phyloP scores from a whole-genome alignment of 2,329 filamentous ascomycete species.

The Aureobasidium sp. region DNA sequence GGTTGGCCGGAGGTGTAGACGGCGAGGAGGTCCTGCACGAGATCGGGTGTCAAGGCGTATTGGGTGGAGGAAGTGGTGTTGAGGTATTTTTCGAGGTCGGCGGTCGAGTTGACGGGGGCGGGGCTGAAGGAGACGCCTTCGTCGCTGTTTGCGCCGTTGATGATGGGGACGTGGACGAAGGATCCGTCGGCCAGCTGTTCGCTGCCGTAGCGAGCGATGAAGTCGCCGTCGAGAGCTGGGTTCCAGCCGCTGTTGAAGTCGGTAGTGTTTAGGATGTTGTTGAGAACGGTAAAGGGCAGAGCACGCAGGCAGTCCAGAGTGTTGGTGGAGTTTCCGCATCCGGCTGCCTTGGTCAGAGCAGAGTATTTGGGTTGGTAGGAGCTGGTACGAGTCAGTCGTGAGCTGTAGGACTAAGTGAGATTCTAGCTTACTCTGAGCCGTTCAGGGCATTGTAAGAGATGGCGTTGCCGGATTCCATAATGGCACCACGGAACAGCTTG shows the following conservation, averaged over 20 bases:
- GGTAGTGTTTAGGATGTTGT: slow-evolving; percentile 24
- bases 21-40: slow-evolving; percentile 35
- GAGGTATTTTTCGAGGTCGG: slow-evolving; percentile 43
- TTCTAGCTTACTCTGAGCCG: slow-evolving; percentile 28
- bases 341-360: slow-evolving; percentile 51
- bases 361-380: slow-evolving; percentile 54
- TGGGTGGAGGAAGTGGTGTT: slow-evolving; percentile 20
- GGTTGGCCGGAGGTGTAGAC: slow-evolving; percentile 49
- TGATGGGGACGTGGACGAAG: slow-evolving; percentile 55
- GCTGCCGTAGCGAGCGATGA: slow-evolving; percentile 47
- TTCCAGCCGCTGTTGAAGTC: slow-evolving; percentile 33
- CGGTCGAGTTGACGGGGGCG: slow-evolving; percentile 48
- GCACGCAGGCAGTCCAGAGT: slow-evolving; percentile 60
- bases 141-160: slow-evolving; percentile 59
- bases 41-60: slow-evolving; percentile 20
- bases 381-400: slow-evolving; percentile 17
- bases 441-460: slow-evolving; percentile 27
- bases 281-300: slow-evolving; percentile 26
- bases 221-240: slow-evolving; percentile 49
- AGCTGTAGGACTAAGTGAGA: slow-evolving; percentile 25
- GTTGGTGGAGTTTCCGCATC: slow-evolving; percentile 51
- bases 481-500: slow-evolving; percentile 40
- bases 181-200: slow-evolving; percentile 50
- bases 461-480: slow-evolving; percentile 40
- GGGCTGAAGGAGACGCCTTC: slow-evolving; percentile 55